phyloP scores from a whole-genome alignment of 2,329 filamentous ascomycete species.

The Aspergillus cejpii region DNA sequence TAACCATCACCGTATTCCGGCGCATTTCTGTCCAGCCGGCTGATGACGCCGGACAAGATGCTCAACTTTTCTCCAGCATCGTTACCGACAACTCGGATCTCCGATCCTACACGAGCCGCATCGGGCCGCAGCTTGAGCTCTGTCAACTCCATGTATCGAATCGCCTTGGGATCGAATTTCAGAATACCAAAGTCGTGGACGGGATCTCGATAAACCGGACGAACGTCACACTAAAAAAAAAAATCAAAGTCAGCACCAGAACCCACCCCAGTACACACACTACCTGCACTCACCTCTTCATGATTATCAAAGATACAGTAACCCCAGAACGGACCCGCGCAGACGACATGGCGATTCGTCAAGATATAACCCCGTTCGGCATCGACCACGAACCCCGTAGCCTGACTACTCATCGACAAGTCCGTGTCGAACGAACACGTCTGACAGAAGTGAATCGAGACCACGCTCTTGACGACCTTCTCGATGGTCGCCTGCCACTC shows the following conservation, averaged over 20 bases:
- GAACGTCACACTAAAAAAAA: constrained; percentile 69
- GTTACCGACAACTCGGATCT: constrained; percentile 96
- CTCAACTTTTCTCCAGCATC: constrained; percentile 97
- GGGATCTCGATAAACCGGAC: constrained; percentile 93
- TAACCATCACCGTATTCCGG: constrained; percentile 98
- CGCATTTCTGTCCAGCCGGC: constrained; percentile 88
- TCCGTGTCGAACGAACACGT: constrained; percentile 99
- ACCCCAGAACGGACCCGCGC: constrained; percentile 92
- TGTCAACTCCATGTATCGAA: constrained; percentile 92
- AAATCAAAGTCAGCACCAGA: constrained; percentile 2
- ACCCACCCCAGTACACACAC: not conserved
- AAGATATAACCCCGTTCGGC: constrained; percentile 83
- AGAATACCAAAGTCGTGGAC: constrained; percentile 98
- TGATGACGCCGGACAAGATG: constrained; percentile 95
- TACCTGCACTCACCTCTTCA: constrained; percentile 54
- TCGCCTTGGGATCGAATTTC: constrained; percentile 87
- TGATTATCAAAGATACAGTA: constrained; percentile 99
- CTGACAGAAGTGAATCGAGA: constrained; percentile 98
- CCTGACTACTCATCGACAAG: constrained; percentile 83
- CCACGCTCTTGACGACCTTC: constrained; percentile 86
- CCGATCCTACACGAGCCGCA: constrained; percentile 76
- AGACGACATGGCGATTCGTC: constrained; percentile 89
- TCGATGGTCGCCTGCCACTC: constrained; percentile 97
- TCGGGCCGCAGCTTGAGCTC: constrained; percentile 77
- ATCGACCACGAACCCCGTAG: constrained; percentile 96